Conservation (phyloP, 805 yeast genomes). For the Sporopachydermia quercuum region DNA sequence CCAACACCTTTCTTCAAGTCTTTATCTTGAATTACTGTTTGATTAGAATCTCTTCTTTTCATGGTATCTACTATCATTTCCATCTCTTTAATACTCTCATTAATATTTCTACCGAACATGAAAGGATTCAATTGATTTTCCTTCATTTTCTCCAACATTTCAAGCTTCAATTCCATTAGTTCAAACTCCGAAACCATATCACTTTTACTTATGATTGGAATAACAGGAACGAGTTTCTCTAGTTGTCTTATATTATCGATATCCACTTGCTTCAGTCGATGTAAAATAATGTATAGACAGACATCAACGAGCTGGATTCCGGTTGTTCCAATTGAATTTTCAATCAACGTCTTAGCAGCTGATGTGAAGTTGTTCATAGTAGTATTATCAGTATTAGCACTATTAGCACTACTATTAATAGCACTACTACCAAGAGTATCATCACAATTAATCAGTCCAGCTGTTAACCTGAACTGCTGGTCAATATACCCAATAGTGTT, state of each 20-base stretch:
- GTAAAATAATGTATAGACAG: conserved; percentile 11
- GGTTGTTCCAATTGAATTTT: conserved; percentile 10
- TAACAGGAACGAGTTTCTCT: conserved; percentile 10
- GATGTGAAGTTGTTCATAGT: too few species aligned
- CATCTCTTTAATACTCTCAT: conserved; percentile 8
- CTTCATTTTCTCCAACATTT: conserved; percentile 8
- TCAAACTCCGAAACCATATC: conserved; percentile 8
- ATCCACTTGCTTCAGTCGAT: conserved; percentile 9
- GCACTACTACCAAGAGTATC: too few species aligned
- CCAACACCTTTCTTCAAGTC: too few species aligned
- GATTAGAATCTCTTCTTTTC: not conserved
- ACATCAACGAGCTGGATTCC: conserved; percentile 13
- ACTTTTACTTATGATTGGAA: conserved; percentile 11
- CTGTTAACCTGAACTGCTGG: conserved; percentile 10
- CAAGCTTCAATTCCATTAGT: conserved; percentile 7
- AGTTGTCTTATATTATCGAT: conserved; percentile 9
- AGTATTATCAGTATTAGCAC: too few species aligned
- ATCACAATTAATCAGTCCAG: conserved; percentile 10
- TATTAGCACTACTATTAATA: too few species aligned
- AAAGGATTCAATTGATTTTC: conserved; percentile 11
- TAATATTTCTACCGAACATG: conserved; percentile 8
- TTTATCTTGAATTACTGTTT: not conserved
- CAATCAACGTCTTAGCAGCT: conserved; percentile 8
- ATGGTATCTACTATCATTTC: conserved; percentile 2
- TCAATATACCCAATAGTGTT: conserved; percentile 12